These are phyloP conservation scores for Chaetomium tenue DNA, from an alignment of 495 filamentous ascomycete species.

Conservation along the genomic window DNA sequence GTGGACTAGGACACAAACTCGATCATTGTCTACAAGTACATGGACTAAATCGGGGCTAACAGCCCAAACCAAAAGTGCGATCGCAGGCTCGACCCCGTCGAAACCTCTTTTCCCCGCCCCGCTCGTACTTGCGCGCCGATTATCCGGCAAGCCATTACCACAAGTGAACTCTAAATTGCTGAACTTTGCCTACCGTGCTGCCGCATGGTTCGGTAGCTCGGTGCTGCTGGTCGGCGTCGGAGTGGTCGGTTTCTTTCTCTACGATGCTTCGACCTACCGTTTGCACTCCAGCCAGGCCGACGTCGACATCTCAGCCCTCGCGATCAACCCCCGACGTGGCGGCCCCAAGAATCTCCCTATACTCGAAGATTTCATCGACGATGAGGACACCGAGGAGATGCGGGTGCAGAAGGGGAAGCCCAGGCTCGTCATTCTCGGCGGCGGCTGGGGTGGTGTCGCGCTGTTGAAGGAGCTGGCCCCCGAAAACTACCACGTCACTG, in stretches of 20 bases:
- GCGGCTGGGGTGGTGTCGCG: conserved; percentile 93
- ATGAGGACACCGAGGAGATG: conserved; percentile 72
- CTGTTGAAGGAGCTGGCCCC: conserved; percentile 86
- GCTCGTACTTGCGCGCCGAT: conserved; percentile 30
- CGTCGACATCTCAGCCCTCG: conserved; percentile 76
- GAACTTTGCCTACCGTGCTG: conserved; percentile 52
- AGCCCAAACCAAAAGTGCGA: background rate
- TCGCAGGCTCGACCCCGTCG: background rate
- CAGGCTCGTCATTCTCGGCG: conserved; percentile 85
- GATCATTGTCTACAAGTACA: conserved; percentile 18
- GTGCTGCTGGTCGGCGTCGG: conserved; percentile 45
- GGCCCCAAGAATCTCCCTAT: conserved; percentile 97
- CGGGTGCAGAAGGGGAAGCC: conserved; percentile 77
- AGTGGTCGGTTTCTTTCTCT: conserved; percentile 84
- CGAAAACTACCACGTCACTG: conserved; percentile 89
- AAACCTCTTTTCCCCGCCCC: background rate
- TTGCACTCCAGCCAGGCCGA: conserved; percentile 63
- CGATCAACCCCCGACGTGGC: conserved; percentile 75
- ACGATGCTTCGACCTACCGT: conserved; percentile 89
- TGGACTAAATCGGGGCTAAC: background rate
- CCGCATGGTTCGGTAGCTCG: conserved; percentile 50
- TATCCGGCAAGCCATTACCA: conserved; percentile 52
- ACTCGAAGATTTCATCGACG: conserved; percentile 78
- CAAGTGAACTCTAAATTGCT: conserved; percentile 43
- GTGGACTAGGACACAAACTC: conserved; percentile 12